A percentile compares a stretch with the other conserved stretches of the same genome.
Evolutionary conservation across 2,329 filamentous ascomycete genomes (phyloP).

Genomic region (Scedosporium dehoogii): DNA sequence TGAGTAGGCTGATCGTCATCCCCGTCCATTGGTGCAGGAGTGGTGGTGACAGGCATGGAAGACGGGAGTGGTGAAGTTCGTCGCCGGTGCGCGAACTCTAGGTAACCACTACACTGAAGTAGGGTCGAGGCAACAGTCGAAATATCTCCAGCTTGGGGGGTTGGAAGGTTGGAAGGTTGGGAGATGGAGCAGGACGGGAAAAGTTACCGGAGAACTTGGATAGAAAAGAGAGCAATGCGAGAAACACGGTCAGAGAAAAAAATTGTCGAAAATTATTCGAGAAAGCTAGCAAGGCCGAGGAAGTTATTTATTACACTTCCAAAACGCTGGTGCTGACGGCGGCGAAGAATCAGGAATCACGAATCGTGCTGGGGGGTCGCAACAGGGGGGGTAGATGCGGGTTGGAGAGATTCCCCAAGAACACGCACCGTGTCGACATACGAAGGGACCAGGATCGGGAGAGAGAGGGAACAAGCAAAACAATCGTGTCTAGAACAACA

Average conservation of each 20-base stretch:
- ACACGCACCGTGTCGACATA: neutral
- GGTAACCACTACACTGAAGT: neutral
- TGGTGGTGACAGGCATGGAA: neutral
- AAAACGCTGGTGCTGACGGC: neutral
- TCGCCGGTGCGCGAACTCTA: neutral
- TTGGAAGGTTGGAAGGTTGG: neutral
- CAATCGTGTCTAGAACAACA: neutral
- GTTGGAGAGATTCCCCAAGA: neutral
- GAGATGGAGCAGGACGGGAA: neutral
- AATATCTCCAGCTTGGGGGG: neutral
- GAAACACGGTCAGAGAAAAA: neutral
- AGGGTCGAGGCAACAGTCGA: neutral
- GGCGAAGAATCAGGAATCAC: neutral
- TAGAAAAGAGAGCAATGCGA: neutral
- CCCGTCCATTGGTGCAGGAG: slow-evolving; percentile 7
- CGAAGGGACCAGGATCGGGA: neutral
- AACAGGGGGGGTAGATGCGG: neutral
- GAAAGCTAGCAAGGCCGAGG: neutral
- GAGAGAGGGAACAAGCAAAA: neutral
- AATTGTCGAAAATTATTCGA: neutral
- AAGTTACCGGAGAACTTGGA: neutral
- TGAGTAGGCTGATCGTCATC: slow-evolving; percentile 8
- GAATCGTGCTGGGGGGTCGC: too few relatives aligned
- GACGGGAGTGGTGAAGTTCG: neutral
- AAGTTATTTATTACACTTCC: neutral